Evolutionary conservation across 106 monocot genomes (phyloP), one percentile per base, ranked within the genome.

Genomic region (Agapanthus africanus): DNA sequence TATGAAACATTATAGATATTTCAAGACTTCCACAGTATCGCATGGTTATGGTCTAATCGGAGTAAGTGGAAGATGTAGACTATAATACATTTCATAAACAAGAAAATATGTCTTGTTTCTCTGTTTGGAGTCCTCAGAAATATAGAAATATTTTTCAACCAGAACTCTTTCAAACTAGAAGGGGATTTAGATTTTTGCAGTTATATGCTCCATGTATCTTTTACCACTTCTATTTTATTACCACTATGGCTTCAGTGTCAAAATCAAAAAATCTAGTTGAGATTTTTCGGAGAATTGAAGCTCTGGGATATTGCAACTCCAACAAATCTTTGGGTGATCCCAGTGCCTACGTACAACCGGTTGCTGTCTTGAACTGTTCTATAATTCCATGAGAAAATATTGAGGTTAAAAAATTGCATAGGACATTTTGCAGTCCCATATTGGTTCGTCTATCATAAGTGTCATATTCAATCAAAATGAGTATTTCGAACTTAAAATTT

Each of bases 91-190:
- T 25, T 18, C 49, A 4, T 4, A 49, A 11, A 11, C 10, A 18
- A 49, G 4, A 13, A 11, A 49, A 49, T 49, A 49, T n/a, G 49
- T 49, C 16, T 49, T 49, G 14, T 49, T 54, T 50, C 3, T 21
- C 22, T 54, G 2, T 10, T 9, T 15, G 46, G 11, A 46, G 2
- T 15, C 11, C 46, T 10, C 46, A 46, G 2, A 7, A 46, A 46
- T 46, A 16, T 9, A 10, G 14, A 49, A 49, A 49, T 49, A 49
- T 49, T 49, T 13, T 49, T 6, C n/a, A 49, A n/a, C 16, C 18
- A 57, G 10, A 28, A 14, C 56, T 57, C 56, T 57, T 57, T 31
- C 56, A 57, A 57, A 28, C 30, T 30, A 57, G 31, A 57, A 50
- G 0, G n/a, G n/a, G n/a, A 27, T 1, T 26, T 23, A 30, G 2